Evolutionary conservation across 495 filamentous ascomycete genomes (phyloP).

Genomic region (Aspergillus hancockii): DNA sequence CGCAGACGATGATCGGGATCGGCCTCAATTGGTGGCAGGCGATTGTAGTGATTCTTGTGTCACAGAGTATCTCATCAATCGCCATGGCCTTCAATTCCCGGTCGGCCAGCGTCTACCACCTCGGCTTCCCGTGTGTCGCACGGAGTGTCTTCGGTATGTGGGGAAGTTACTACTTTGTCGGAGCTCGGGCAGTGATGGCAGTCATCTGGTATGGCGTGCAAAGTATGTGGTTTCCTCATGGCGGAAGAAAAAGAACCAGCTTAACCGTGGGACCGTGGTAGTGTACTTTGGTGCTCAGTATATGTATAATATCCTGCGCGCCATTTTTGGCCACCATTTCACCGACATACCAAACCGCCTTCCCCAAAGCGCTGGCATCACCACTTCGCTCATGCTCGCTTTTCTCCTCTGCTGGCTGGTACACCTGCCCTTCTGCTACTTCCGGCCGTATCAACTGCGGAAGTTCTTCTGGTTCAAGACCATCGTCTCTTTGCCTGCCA

Average conservation of each 20-base stretch:
- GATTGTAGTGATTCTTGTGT: slow-evolving; percentile 45
- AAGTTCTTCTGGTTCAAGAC: slow-evolving; percentile 34
- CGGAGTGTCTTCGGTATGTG: slow-evolving; percentile 35
- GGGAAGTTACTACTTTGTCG: slow-evolving; percentile 4
- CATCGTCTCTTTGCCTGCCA: slow-evolving; percentile 29
- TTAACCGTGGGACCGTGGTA: neutral
- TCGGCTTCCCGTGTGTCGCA: slow-evolving; percentile 59
- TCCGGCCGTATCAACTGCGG: slow-evolving; percentile 33
- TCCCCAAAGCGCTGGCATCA: slow-evolving; percentile 52
- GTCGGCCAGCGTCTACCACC: slow-evolving; percentile 19
- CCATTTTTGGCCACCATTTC: slow-evolving; percentile 62
- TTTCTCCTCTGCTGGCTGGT: slow-evolving; percentile 55
- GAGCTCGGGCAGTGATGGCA: slow-evolving; percentile 1
- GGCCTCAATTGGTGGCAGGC: slow-evolving; percentile 47
- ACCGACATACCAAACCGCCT: slow-evolving; percentile 59
- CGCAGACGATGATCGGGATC: slow-evolving; percentile 39
- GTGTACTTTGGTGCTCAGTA: slow-evolving; percentile 4
- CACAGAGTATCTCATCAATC: slow-evolving; percentile 39
- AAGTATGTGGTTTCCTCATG: neutral
- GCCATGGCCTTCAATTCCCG: slow-evolving; percentile 40
- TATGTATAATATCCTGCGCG: slow-evolving; percentile 55
- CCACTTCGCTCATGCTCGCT: slow-evolving; percentile 56
- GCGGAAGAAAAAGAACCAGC: neutral
- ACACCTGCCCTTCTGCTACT: slow-evolving; percentile 31
- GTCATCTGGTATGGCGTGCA: slow-evolving; percentile 2